phyloP scores from a whole-genome alignment of 2,329 filamentous ascomycete genomes.

The Seiridium cupressi region DNA sequence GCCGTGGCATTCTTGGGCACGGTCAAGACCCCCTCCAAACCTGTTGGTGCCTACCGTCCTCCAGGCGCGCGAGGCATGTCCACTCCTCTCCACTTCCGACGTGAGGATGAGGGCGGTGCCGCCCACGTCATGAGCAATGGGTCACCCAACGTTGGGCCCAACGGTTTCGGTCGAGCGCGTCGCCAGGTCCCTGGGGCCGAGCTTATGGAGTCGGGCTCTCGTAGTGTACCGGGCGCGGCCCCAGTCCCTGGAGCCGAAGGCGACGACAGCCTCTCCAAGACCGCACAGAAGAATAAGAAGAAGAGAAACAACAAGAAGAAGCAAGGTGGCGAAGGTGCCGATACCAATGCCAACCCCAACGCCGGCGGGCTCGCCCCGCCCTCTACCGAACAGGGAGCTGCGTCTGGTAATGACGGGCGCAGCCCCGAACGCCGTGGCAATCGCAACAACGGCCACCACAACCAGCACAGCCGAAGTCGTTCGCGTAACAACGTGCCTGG shows the following conservation, averaged over 20 bases:
- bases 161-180: conserved; percentile 76
- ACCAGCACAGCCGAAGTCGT: conserved; percentile 48
- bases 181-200: conserved; percentile 88
- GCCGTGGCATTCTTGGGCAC: conserved; percentile 79
- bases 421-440: conserved; percentile 66
- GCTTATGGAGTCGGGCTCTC: conserved; percentile 52
- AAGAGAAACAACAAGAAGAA: conserved; percentile 90
- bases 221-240: conserved; percentile 65
- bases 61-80: conserved; percentile 86
- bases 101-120: conserved; percentile 92
- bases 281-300: conserved; percentile 96
- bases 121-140: conserved; percentile 82
- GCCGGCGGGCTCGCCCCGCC: conserved; percentile 46
- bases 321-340: conserved; percentile 65
- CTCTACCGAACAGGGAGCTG: conserved; percentile 36
- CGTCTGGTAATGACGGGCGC: conserved; percentile 50
- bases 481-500: conserved; percentile 49
- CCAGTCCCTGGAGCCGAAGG: conserved; percentile 59
- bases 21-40: conserved; percentile 92
- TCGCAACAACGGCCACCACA: conserved; percentile 51
- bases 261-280: conserved; percentile 77
- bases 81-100: conserved; percentile 93
- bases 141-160: conserved; percentile 64
- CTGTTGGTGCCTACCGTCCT: conserved; percentile 93
- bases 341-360: conserved; percentile 39